Evolutionary conservation across 1,284 basidiomycete species (phyloP), one percentile per base, ranked within the genome.

Genomic region (Fomes fomentarius): DNA sequence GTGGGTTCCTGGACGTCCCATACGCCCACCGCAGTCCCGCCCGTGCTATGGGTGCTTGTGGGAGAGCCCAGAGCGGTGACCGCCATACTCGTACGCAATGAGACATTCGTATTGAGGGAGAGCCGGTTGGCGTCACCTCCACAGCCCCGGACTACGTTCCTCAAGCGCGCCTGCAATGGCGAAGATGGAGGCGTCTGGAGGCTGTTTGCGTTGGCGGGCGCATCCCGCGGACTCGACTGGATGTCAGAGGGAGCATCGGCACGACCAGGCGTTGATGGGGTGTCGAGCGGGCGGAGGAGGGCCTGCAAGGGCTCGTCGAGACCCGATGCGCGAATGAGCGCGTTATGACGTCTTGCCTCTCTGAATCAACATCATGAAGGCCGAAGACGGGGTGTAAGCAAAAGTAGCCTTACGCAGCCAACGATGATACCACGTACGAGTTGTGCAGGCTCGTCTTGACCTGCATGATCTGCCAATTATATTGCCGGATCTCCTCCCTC

Each of bases 291-390:
- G 0, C 76, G 73, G 15, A 80, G 66, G 1, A 82, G 74, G 14
- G 77, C 76, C 26, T 75, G 72, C 24, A 83, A 68, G 9, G 74
- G 76, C 21, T 75, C 73, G 35, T 70, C 71, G 9, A 74, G 61
- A 14, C 71, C 71, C 45, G 72, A 68, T 0, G 70, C 66, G 10
- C 69, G 69, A 34, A 80, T 70, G 15, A 74, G 70, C 4, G 75
- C 71, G 60, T 82, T 82, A 57, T 77, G 73, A 25, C 76, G 72
- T 15, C 79, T 73, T 6, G 80, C 79, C 64, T 82, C 80, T 1
- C 81, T 83, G 59, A 12, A 58, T 19, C 6, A 33, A n/a, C n/a
- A n/a, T n/a, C n/a, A n/a, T n/a, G n/a, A n/a, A n/a, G n/a, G n/a
- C n/a, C n/a, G n/a, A n/a, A n/a, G n/a, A n/a, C n/a, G 33, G 17